These are phyloP conservation scores for Rosa rugosa DNA, from an alignment of 306 rosid species.

Conservation along the genomic window DNA sequence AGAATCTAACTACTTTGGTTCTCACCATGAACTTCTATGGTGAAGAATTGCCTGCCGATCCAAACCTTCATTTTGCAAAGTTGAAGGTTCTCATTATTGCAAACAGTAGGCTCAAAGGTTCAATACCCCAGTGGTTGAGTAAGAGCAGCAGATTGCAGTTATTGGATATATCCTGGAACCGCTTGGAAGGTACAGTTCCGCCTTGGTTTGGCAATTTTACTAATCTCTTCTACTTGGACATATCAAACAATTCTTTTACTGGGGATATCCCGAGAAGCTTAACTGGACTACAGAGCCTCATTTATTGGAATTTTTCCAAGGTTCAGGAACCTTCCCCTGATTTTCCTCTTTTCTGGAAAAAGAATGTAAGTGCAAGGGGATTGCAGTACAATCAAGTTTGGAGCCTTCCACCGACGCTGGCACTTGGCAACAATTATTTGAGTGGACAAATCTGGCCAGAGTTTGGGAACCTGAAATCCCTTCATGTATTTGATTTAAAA, in stretches of 20 bases:
- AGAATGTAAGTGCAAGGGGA: background rate
- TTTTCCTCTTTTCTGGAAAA: conserved; percentile 7
- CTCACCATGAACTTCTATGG: conserved; percentile 33
- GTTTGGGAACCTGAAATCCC: conserved; percentile 26
- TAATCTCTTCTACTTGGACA: conserved; percentile 28
- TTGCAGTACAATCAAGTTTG: conserved; percentile 20
- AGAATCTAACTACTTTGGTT: conserved; percentile 26
- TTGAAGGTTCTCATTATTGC: conserved; percentile 33
- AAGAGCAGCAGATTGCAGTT: conserved; percentile 34
- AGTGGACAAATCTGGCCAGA: conserved; percentile 30
- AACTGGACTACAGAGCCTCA: conserved; percentile 6
- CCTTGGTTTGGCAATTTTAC: conserved; percentile 37
- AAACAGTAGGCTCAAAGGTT: conserved; percentile 39
- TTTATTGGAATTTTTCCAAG: background rate
- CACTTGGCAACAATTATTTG: conserved; percentile 18
- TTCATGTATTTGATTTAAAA: conserved; percentile 25
- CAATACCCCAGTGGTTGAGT: conserved; percentile 48
- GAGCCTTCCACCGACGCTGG: conserved; percentile 23
- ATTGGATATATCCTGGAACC: conserved; percentile 48
- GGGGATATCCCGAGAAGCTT: conserved; percentile 28
- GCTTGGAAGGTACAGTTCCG: conserved; percentile 34
- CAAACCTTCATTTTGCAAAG: conserved; percentile 20
- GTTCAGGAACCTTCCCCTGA: background rate
- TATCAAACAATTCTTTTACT: conserved; percentile 46
- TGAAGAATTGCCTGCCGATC: conserved; percentile 37